Conservation (phyloP, 2,329 filamentous ascomycete genomes). For the Colletotrichum camelliae region DNA sequence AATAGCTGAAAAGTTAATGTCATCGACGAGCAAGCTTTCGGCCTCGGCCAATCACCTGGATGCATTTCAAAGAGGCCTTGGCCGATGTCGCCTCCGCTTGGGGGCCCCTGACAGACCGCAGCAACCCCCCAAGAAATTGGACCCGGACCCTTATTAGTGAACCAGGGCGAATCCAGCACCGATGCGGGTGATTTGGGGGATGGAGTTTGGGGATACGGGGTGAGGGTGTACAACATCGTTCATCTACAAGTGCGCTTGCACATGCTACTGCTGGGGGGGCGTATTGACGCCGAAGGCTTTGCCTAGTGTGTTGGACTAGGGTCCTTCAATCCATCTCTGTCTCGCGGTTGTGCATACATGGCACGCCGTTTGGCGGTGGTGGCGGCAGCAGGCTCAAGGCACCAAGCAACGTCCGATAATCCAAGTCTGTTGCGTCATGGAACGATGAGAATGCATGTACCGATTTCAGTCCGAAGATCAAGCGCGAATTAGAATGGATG, state of each 20-base stretch:
- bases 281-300: background rate
- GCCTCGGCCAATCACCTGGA: conserved; percentile 22
- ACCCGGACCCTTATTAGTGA: conserved; percentile 16
- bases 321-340: background rate
- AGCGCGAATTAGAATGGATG: background rate
- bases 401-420: background rate
- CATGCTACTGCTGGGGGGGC: background rate
- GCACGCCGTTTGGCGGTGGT: background rate
- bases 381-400: background rate
- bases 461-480: background rate
- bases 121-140: conserved; percentile 7
- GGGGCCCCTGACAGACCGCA: conserved; percentile 14
- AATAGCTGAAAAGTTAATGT: conserved; percentile 24
- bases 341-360: background rate
- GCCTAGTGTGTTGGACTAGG: background rate
- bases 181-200: conserved; percentile 20
- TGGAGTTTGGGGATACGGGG: background rate
- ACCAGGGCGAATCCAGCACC: conserved; percentile 8
- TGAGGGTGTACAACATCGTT: conserved; percentile 1
- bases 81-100: conserved; percentile 23
- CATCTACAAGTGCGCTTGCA: conserved; percentile 6
- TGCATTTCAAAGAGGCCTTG: conserved; percentile 25
- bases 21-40: conserved; percentile 20
- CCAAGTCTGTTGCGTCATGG: background rate
- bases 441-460: background rate